phyloP scores from a whole-genome alignment of 345 rosid genomes.

The Limnanthes douglasii region DNA sequence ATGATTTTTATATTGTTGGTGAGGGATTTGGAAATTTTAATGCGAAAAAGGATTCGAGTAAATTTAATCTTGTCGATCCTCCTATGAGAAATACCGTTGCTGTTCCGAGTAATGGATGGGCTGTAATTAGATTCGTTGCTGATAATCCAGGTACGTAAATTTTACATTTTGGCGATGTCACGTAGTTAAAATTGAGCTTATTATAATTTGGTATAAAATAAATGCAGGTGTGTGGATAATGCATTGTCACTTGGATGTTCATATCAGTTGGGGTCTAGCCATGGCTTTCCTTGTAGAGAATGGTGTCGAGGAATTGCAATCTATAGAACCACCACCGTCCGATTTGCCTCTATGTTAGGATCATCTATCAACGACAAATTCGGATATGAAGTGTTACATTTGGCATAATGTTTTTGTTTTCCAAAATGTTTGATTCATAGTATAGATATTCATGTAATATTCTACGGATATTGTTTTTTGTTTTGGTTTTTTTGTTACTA shows the following conservation, averaged over 20 bases:
- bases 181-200: too few species aligned
- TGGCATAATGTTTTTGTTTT: too few species aligned
- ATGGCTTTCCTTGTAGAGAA: conserved; percentile 79
- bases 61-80: conserved; percentile 83
- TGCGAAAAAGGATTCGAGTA: conserved; percentile 39
- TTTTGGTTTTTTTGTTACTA: too few species aligned
- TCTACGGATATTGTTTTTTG: too few species aligned
- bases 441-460: too few species aligned
- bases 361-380: too few species aligned
- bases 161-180: neutral
- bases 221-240: conserved; percentile 73
- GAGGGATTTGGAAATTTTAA: conserved; percentile 87
- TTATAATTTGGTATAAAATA: too few species aligned
- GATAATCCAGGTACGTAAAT: conserved; percentile 99
- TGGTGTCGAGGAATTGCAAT: conserved; percentile 43
- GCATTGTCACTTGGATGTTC: conserved; percentile 98
- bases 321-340: conserved; percentile 43
- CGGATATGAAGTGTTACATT: too few species aligned
- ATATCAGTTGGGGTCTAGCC: conserved; percentile 79
- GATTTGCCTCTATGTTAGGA: conserved; percentile 63
- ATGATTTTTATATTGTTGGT: conserved; percentile 78
- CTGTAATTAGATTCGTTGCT: conserved; percentile 84
- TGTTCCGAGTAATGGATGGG: conserved; percentile 77
- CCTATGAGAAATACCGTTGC: conserved; percentile 78
- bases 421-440: too few species aligned